A percentile compares a stretch with the other conserved stretches of the same genome.
Evolutionary conservation across 2,329 filamentous ascomycete species (phyloP).

Genomic region (Lachnellula subtilissima): DNA sequence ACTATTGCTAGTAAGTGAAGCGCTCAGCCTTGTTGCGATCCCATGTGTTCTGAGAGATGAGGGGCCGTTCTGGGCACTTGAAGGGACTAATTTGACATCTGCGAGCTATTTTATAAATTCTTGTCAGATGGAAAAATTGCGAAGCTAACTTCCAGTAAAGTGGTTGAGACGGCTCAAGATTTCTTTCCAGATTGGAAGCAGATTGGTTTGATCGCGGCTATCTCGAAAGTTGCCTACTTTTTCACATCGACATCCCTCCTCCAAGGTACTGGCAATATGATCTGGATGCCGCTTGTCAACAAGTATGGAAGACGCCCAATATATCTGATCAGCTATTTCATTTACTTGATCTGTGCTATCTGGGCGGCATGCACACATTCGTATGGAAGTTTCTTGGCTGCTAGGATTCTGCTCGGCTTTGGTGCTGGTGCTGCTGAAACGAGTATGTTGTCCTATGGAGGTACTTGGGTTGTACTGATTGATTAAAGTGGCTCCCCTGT

Average conservation of each 20-base stretch:
- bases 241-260: conserved; percentile 21
- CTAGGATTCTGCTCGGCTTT: conserved; percentile 20
- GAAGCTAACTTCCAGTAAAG: background rate
- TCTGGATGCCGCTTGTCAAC: conserved; percentile 24
- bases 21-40: background rate
- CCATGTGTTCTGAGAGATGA: too few relatives aligned
- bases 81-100: too few relatives aligned
- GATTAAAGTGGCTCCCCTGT: background rate
- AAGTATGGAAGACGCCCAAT: conserved; percentile 23
- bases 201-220: conserved; percentile 5
- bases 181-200: conserved; percentile 16
- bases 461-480: background rate
- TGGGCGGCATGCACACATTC: conserved; percentile 13
- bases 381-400: conserved; percentile 19
- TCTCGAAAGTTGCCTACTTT: conserved; percentile 21
- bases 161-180: conserved; percentile 15
- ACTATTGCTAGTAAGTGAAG: conserved; percentile 12
- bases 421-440: conserved; percentile 41
- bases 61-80: too few relatives aligned
- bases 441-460: conserved; percentile 26
- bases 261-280: conserved; percentile 16
- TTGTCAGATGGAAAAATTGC: too few relatives aligned
- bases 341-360: conserved; percentile 13
- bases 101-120: too few relatives aligned
- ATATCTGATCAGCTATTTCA: conserved; percentile 15